Base-by-base conservation (phyloP, 1,284 basidiomycete genomes). In the Naganishia sp. region DNA sequence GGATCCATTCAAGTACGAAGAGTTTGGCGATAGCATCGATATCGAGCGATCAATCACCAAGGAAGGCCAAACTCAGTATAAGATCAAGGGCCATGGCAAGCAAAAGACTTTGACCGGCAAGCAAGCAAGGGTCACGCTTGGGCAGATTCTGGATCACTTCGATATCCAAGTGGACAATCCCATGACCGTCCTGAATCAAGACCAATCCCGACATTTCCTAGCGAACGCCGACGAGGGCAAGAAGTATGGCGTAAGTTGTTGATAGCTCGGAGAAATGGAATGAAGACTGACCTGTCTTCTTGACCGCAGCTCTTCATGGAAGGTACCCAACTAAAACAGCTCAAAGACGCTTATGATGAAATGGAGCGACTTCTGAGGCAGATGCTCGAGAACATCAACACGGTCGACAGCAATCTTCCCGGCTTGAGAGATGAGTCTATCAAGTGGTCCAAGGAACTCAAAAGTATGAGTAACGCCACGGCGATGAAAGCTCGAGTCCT, bases 151-250 rank as follows among this genome's bases (percentile, higher is more conserved):
- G 72, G 91, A 96, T 74, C 90, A 94, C 73, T 94, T 95, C 87
- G 92, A 92, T 75, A 93, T 99, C 68, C 75, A 81, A 70, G 90
- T 98, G 68, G 96, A 99, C 76, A 97, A 97, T 74, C 94, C 94
- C 0, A 87, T 98, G 84, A 96, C 94, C 70, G 88, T 99, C 46
- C 83, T 95, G 42, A 95, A 92, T 1, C 94, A 96, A 83, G 92
- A 91, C 84, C 76, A 85, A 55, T 85, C 87, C 2, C 85, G 92
- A 45, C 89, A 92, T 72, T 99, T 99, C 80, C 82, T 99, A 71
- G 89, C 90, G 66, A 87, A 88, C 2, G 90, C 93, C 2, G 85
- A 88, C 56, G 86, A 91, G 2, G 78, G 83, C n/a, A 90, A 94
- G 78, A 94, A 97, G 77, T 99, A 99, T 81, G 86, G 88, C 78